These are phyloP conservation scores for Canariomyces notabilis DNA, from an alignment of 2,329 filamentous ascomycete genomes.

Conservation along the genomic window DNA sequence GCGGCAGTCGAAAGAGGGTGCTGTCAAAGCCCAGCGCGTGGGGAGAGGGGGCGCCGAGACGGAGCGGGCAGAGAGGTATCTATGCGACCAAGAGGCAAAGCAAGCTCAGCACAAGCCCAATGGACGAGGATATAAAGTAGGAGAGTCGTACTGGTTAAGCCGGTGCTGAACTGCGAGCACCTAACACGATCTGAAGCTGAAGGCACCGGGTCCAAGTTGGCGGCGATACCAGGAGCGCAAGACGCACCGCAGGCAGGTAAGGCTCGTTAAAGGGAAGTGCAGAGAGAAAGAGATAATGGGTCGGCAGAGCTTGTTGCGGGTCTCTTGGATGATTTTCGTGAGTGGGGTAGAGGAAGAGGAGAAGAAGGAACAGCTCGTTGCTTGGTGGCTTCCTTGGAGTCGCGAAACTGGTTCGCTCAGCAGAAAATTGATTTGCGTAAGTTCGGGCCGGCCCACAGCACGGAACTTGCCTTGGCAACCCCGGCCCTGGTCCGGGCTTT, in stretches of 20 bases:
- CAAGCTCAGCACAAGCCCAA: constrained; percentile 8
- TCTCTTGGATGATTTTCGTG: background rate
- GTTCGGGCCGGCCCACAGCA: constrained; percentile 18
- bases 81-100: background rate
- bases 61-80: background rate
- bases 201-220: background rate
- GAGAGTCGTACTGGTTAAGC: background rate
- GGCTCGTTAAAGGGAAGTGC: background rate
- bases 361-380: constrained; percentile 11
- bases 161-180: background rate
- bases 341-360: constrained; percentile 1
- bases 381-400: constrained; percentile 15
- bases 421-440: constrained; percentile 22
- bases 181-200: constrained; percentile 1
- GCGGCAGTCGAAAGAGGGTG: constrained; percentile 11
- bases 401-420: constrained; percentile 16
- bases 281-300: background rate
- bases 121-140: background rate
- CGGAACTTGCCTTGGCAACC: constrained; percentile 17
- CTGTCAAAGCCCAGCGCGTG: constrained; percentile 16
- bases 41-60: background rate
- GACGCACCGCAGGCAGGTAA: background rate
- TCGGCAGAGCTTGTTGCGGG: background rate
- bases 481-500: background rate
- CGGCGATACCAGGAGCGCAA: background rate